These are phyloP conservation scores for Solanum verrucosum DNA, from an alignment of 257 asterid species.

Conservation along the genomic window DNA sequence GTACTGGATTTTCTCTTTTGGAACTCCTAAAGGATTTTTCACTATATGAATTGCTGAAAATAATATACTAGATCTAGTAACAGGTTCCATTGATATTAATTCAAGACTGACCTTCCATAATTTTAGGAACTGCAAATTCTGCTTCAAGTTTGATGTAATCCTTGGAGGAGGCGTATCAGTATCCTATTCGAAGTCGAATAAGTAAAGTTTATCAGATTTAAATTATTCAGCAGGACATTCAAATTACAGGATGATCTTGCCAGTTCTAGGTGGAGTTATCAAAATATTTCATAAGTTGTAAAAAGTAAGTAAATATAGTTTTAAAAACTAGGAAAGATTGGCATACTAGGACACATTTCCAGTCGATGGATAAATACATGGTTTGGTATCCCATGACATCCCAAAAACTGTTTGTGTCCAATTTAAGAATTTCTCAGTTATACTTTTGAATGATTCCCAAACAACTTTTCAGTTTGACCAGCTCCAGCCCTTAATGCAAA, in stretches of 20 bases:
- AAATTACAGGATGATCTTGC: neutral
- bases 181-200: conserved; percentile 30
- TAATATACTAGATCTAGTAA: neutral
- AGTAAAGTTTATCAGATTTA: neutral
- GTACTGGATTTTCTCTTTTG: conserved; percentile 52
- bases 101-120: conserved; percentile 56
- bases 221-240: neutral
- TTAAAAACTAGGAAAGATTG: neutral
- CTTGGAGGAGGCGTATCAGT: conserved; percentile 71
- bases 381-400: neutral
- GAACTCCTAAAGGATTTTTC: conserved; percentile 43
- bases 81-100: neutral
- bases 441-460: neutral
- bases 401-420: neutral
- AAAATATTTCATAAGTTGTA: neutral
- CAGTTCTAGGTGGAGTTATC: neutral
- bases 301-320: neutral
- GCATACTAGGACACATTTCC: neutral
- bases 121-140: conserved; percentile 70
- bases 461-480: neutral
- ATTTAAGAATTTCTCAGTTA: neutral
- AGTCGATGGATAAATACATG: neutral
- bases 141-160: conserved; percentile 88
- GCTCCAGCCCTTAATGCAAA: neutral
- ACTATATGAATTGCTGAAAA: conserved; percentile 7